phyloP scores from a whole-genome alignment of 1,284 basidiomycete genomes.

The Erythrobasidium hasegawianum region DNA sequence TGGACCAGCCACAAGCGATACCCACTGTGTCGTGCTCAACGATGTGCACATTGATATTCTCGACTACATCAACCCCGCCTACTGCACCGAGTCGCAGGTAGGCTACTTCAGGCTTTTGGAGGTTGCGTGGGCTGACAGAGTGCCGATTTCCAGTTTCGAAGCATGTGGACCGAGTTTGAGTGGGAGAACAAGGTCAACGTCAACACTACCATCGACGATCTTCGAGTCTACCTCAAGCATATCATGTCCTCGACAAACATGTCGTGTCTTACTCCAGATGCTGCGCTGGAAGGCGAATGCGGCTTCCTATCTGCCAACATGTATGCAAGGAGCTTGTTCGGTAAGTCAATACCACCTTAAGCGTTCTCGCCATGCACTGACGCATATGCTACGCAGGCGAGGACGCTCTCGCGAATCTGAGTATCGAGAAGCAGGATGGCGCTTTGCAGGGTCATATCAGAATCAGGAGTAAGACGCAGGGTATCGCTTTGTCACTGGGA shows the following conservation, averaged over 20 bases:
- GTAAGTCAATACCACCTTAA: conserved; percentile 51
- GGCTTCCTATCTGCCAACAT: conserved; percentile 91
- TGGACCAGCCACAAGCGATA: conserved; percentile 71
- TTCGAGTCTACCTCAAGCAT: conserved; percentile 62
- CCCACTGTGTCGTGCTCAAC: conserved; percentile 80
- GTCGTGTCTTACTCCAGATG: conserved; percentile 92
- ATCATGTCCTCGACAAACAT: conserved; percentile 93
- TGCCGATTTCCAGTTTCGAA: conserved; percentile 65
- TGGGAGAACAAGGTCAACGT: conserved; percentile 98
- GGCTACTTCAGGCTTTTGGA: conserved; percentile 44
- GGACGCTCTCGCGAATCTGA: conserved; percentile 93
- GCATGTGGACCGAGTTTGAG: conserved; percentile 97
- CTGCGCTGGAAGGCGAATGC: conserved; percentile 76
- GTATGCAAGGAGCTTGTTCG: conserved; percentile 86
- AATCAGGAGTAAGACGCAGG: conserved; percentile 90
- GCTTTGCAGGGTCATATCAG: conserved; percentile 83
- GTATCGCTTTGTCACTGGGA: conserved; percentile 88
- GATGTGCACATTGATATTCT: conserved; percentile 99
- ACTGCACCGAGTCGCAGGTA: conserved; percentile 91
- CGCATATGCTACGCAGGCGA: conserved; percentile 60
- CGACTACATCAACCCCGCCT: conserved; percentile 98
- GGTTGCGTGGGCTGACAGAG: conserved; percentile 9
- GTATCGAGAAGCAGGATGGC: conserved; percentile 82
- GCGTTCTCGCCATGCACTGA: background rate
- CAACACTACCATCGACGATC: conserved; percentile 61